phyloP scores from a whole-genome alignment of 768 basidiomycete species.

The Lactifluus echinatus region DNA sequence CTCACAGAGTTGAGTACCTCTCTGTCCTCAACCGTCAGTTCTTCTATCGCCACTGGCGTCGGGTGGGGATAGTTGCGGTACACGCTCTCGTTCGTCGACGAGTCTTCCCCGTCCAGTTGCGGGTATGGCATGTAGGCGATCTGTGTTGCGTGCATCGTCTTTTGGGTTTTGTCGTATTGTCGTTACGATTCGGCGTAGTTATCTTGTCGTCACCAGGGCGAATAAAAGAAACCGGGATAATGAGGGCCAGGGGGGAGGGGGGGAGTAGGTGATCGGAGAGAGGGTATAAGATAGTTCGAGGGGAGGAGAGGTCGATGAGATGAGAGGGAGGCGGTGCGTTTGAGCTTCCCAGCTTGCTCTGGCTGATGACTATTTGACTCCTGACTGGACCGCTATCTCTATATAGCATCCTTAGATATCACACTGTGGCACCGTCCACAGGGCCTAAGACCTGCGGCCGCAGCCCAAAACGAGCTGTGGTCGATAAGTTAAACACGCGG shows the following conservation, averaged over 20 bases:
- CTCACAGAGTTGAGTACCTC: constrained; percentile 10
- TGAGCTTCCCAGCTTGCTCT: background rate
- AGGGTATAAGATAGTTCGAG: background rate
- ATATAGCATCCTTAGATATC: constrained; percentile 6
- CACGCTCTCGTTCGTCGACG: background rate
- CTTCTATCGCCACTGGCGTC: constrained; percentile 6
- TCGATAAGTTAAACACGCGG: constrained; percentile 11
- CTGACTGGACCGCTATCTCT: background rate
- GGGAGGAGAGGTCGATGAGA: background rate
- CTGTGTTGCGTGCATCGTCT: constrained; percentile 3
- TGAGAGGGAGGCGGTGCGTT: background rate
- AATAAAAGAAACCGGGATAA: too few species aligned
- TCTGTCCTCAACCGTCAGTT: background rate
- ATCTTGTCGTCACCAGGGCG: too few species aligned
- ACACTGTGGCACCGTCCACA: constrained; percentile 13
- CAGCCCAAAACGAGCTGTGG: constrained; percentile 13
- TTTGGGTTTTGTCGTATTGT: background rate
- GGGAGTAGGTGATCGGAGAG: background rate
- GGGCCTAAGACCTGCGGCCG: constrained; percentile 2
- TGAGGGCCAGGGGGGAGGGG: too few species aligned
- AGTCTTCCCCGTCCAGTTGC: constrained; percentile 6
- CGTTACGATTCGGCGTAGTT: too few species aligned
- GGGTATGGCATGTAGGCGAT: background rate
- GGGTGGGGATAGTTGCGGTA: constrained; percentile 8
- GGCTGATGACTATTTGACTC: background rate